Conservation (phyloP, 352 stramenopile genomes). For the Globisporangium heterothallicum region DNA sequence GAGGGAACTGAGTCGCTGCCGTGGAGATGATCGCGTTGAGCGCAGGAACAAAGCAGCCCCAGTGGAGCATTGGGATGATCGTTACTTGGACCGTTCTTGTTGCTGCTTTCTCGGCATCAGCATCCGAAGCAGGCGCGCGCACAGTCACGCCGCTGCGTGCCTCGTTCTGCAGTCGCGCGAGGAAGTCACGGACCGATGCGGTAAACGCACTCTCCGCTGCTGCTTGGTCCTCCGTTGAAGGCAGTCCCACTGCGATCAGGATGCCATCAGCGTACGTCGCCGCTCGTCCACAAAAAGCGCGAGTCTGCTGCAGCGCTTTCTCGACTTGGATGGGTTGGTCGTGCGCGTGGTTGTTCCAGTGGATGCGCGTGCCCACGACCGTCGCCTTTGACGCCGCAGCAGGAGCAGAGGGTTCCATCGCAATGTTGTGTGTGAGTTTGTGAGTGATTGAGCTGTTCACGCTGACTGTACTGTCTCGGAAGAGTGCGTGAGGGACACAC, state of each 20-base stretch:
- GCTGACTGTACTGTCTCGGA: too few relatives aligned
- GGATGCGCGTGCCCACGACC: constrained; percentile 55
- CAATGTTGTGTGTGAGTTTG: too few relatives aligned
- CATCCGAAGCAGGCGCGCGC: not conserved
- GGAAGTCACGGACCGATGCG: constrained; percentile 35
- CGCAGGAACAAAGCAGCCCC: constrained; percentile 93
- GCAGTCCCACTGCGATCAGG: constrained; percentile 52
- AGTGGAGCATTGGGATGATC: constrained; percentile 91
- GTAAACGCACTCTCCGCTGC: constrained; percentile 24
- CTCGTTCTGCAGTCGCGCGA: constrained; percentile 26
- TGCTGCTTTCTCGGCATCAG: not conserved
- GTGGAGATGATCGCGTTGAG: constrained; percentile 90
- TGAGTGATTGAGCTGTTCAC: too few relatives aligned
- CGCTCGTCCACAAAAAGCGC: constrained; percentile 42
- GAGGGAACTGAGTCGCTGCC: constrained; percentile 51
- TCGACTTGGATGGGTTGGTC: constrained; percentile 34
- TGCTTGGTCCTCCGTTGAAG: constrained; percentile 9
- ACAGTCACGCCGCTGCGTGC: constrained; percentile 5
- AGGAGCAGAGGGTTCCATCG: not conserved
- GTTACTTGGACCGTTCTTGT: constrained; percentile 24
- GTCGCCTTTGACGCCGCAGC: constrained; percentile 3
- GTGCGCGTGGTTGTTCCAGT: constrained; percentile 66
- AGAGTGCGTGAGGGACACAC: too few relatives aligned
- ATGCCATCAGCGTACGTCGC: constrained; percentile 42
- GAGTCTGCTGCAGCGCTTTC: constrained; percentile 40